Percentiles rank a stretch among this genome's conserved stretches.
Conservation (phyloP, 371 early-diverging fungal genomes). For the Batkoa obscura region DNA sequence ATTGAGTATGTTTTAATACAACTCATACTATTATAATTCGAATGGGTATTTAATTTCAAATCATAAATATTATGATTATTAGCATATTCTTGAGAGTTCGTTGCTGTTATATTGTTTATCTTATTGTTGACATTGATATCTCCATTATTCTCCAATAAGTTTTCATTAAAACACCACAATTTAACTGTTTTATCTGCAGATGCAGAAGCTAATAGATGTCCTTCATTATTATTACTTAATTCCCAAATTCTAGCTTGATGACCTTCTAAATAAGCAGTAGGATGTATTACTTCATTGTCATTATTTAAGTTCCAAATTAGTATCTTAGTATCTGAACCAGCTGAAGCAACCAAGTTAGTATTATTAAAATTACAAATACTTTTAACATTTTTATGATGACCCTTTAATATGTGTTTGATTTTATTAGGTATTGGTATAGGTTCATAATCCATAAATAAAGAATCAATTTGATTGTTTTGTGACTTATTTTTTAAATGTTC, state of each 20-base stretch:
- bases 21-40: not conserved
- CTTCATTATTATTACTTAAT: conserved; percentile 44
- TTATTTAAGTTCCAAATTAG: not conserved
- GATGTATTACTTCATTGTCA: not conserved
- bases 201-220: conserved; percentile 61
- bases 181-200: conserved; percentile 82
- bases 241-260: conserved; percentile 88
- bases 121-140: too few species aligned
- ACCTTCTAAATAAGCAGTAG: conserved; percentile 30
- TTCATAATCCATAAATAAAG: conserved; percentile 54
- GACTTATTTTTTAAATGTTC: conserved; percentile 37
- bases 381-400: conserved; percentile 82
- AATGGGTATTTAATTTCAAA: too few species aligned
- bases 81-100: too few species aligned
- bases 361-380: conserved; percentile 73
- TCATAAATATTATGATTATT: too few species aligned
- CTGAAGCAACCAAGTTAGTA: conserved; percentile 12
- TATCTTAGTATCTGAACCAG: conserved; percentile 1
- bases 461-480: not conserved
- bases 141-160: too few species aligned
- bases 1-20: conserved; percentile 24
- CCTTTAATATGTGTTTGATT: conserved; percentile 38
- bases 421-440: conserved; percentile 81
- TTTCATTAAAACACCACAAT: conserved; percentile 12
- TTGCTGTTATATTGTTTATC: too few species aligned